Evolutionary conservation across 805 yeast genomes (phyloP).

Genomic region (Teunomyces funiuensis): DNA sequence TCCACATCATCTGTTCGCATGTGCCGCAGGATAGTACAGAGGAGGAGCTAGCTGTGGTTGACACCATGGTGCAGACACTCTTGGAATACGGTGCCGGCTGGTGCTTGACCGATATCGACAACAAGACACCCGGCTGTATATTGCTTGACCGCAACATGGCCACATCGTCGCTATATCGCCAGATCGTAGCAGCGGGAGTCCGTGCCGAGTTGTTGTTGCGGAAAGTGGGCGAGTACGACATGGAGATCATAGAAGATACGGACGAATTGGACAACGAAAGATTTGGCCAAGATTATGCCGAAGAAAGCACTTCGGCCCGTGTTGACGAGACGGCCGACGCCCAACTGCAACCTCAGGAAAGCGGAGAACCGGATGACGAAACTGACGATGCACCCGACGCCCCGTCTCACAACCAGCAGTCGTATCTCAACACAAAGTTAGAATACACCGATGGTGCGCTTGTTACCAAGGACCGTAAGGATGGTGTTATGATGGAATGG

Average conservation of each 20-base stretch:
- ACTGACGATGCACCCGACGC: conserved; percentile 26
- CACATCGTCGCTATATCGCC: conserved; percentile 40
- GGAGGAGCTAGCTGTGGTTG: conserved; percentile 44
- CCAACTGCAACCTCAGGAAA: too few relatives aligned
- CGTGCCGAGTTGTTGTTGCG: conserved; percentile 82
- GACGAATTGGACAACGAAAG: conserved; percentile 30
- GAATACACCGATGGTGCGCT: conserved; percentile 68
- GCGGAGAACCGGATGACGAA: too few relatives aligned
- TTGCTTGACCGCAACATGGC: conserved; percentile 51
- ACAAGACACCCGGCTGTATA: conserved; percentile 85
- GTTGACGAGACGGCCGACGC: too few relatives aligned
- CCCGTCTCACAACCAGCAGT: conserved; percentile 63
- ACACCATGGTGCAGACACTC: conserved; percentile 58
- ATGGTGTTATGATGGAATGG: conserved; percentile 99
- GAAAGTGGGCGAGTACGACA: conserved; percentile 60
- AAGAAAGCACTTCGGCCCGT: too few relatives aligned
- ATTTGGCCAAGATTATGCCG: background rate
- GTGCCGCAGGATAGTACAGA: conserved; percentile 46
- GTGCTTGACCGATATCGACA: conserved; percentile 71
- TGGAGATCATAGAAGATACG: conserved; percentile 56
- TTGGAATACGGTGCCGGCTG: conserved; percentile 92
- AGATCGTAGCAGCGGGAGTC: conserved; percentile 81
- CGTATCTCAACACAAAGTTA: conserved; percentile 64
- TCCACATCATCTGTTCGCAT: conserved; percentile 65
- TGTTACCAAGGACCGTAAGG: conserved; percentile 68